phyloP scores from a whole-genome alignment of 345 rosid genomes.

The Bretschneidera sinensis region DNA sequence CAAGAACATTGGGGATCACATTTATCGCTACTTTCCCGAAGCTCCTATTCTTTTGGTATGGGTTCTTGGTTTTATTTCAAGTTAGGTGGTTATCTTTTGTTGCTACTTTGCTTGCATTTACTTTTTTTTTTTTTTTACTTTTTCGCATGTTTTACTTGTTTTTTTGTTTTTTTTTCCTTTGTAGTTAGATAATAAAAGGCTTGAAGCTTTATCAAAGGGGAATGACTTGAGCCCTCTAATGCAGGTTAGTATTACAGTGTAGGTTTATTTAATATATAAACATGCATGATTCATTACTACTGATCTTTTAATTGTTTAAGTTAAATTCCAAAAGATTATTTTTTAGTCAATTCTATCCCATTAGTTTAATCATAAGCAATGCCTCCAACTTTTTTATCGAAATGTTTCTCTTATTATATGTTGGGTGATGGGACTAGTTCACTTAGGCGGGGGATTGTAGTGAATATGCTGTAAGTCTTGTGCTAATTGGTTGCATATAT shows the following conservation, averaged over 20 bases:
- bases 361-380: neutral
- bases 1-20: slow-evolving; percentile 86
- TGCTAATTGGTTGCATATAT: no score
- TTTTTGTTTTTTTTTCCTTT: slow-evolving; percentile 10
- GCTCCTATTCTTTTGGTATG: slow-evolving; percentile 74
- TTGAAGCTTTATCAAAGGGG: slow-evolving; percentile 60
- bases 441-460: no score
- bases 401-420: no score
- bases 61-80: slow-evolving; percentile 1
- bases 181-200: slow-evolving; percentile 80
- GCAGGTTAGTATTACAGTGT: slow-evolving; percentile 93
- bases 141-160: no score
- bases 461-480: no score
- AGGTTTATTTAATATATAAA: no score
- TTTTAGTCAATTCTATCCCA: no score
- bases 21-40: slow-evolving; percentile 77
- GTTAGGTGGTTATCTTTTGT: neutral
- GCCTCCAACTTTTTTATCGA: neutral
- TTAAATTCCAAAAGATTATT: no score
- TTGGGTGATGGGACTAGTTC: neutral
- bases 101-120: neutral
- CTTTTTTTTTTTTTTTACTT: no score
- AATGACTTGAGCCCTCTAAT: slow-evolving; percentile 63
- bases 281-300: no score
- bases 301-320: no score